Conservation (phyloP, 352 stramenopile genomes). For the Globisporangium nunn region DNA sequence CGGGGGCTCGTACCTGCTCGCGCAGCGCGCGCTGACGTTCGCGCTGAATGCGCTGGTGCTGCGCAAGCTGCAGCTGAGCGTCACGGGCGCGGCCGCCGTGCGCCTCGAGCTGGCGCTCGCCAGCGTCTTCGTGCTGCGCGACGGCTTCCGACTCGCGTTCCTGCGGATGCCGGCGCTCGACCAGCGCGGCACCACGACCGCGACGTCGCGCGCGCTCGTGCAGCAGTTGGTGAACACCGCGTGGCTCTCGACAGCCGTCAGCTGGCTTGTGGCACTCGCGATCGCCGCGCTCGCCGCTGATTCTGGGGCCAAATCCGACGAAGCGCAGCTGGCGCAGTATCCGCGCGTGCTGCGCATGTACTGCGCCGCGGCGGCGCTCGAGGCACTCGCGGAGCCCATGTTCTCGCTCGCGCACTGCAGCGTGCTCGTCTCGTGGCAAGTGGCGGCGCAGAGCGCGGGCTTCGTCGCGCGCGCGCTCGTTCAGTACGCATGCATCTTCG, state of each 20-base stretch:
- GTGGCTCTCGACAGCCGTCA: constrained; percentile 67
- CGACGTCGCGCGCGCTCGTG: constrained; percentile 8
- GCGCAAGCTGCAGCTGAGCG: constrained; percentile 56
- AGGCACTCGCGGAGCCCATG: constrained; percentile 77
- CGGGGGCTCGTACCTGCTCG: constrained; percentile 68
- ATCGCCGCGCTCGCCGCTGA: neutral
- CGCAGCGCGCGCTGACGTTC: constrained; percentile 85
- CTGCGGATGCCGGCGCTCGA: constrained; percentile 74
- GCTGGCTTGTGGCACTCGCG: constrained; percentile 36
- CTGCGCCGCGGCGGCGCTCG: constrained; percentile 67
- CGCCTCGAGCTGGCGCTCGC: constrained; percentile 86
- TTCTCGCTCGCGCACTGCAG: constrained; percentile 72
- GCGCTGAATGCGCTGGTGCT: constrained; percentile 79
- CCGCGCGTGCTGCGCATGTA: constrained; percentile 62
- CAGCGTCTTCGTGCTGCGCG: constrained; percentile 86
- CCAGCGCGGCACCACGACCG: neutral
- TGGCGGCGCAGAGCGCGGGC: constrained; percentile 62
- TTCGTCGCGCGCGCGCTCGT: constrained; percentile 67
- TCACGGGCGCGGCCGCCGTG: constrained; percentile 78
- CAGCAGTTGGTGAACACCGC: constrained; percentile 70
- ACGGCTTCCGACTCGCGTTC: constrained; percentile 84
- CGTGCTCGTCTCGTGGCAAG: constrained; percentile 79
- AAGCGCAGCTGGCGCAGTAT: constrained; percentile 30
- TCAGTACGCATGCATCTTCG: constrained; percentile 63
- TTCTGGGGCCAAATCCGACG: neutral